Base-by-base conservation (phyloP, 495 filamentous ascomycete species). In the Lindgomyces ingoldianus region DNA sequence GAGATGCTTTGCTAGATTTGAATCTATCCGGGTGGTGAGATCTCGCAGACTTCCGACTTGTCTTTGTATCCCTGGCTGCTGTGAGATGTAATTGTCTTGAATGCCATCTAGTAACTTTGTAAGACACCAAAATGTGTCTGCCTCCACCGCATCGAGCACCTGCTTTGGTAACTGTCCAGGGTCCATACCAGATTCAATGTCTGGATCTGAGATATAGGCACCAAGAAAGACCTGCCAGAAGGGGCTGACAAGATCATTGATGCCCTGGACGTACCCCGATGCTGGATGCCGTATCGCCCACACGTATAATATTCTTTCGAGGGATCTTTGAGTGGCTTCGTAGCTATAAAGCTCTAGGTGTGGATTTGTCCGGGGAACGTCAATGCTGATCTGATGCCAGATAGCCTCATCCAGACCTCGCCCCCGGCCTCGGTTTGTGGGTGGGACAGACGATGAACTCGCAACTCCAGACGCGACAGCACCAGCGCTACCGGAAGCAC, bases 311-410 rank as follows among this genome's bases (percentile, higher is more conserved):
- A 98, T 98, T 29, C 93, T 84, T 74, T 98, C 94, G 24, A 98
- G 76, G 8, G 91, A 96, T 41, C 91, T 84, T 68, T 98, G 94
- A 0, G 94, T 98, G 18, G 93, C 92, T 75, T 98, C 95, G 74
- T 96, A 98, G 58, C 90, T 83, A 74, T 98, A 98, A 0, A 98
- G 81, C 63, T 91, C 87, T 47, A 98, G 86, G 77, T 98, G 95
- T 24, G 94, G 94, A 73, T 95, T 97, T 10, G 94, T 98, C 45
- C 94, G 89, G 8, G 94, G 94, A 21, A 98, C 95, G 74, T 98
- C 94, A 71, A 98, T 98, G 68, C 91, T 96, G 74, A 98, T 97
- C 69, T 98, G 94, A 74, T 98, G 94, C 94, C 94, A 98, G 53
- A 98, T 86, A 22, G 89, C 87, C 77, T 98, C 93, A 70, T 98